phyloP scores from a whole-genome alignment of 2,329 filamentous ascomycete species.

The Paracamarosporium sp. region DNA sequence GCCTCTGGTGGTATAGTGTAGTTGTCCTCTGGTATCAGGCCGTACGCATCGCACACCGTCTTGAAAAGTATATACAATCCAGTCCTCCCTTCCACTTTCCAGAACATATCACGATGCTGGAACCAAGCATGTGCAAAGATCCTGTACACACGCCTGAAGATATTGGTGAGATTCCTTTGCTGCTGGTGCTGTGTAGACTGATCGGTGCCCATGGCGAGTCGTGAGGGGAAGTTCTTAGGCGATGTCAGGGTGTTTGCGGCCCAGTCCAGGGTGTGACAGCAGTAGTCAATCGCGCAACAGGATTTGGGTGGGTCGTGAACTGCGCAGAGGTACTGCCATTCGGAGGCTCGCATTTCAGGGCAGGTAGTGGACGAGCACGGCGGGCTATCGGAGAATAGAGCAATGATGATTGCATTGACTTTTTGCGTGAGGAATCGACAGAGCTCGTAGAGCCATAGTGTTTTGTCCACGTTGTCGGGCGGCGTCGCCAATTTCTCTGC shows the following conservation, averaged over 20 bases:
- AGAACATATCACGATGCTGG: slow-evolving; percentile 93
- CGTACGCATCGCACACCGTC: slow-evolving; percentile 91
- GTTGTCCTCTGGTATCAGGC: slow-evolving; percentile 88
- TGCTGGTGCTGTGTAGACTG: slow-evolving; percentile 56
- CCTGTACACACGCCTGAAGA: slow-evolving; percentile 90
- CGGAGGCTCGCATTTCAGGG: slow-evolving; percentile 96
- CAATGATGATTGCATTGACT: slow-evolving; percentile 89
- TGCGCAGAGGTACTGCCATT: slow-evolving; percentile 99
- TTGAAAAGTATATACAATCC: slow-evolving; percentile 97
- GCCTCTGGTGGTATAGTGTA: slow-evolving; percentile 95
- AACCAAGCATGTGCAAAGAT: slow-evolving; percentile 99
- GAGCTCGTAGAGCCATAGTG: slow-evolving; percentile 96
- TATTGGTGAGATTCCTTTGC: slow-evolving; percentile 87
- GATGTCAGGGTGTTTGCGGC: slow-evolving; percentile 93
- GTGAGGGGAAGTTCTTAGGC: slow-evolving; percentile 92
- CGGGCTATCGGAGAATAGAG: slow-evolving; percentile 88
- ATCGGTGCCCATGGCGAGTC: slow-evolving; percentile 66
- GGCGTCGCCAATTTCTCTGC: slow-evolving; percentile 79
- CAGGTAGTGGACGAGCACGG: slow-evolving; percentile 90
- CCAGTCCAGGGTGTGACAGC: slow-evolving; percentile 98
- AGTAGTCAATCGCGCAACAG: slow-evolving; percentile 98
- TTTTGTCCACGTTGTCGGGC: slow-evolving; percentile 81
- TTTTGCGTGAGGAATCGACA: slow-evolving; percentile 95
- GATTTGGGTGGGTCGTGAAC: slow-evolving; percentile 96
- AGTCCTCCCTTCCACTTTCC: slow-evolving; percentile 88